phyloP scores from a whole-genome alignment of 768 basidiomycete genomes.

The Rhizopogon sp. region DNA sequence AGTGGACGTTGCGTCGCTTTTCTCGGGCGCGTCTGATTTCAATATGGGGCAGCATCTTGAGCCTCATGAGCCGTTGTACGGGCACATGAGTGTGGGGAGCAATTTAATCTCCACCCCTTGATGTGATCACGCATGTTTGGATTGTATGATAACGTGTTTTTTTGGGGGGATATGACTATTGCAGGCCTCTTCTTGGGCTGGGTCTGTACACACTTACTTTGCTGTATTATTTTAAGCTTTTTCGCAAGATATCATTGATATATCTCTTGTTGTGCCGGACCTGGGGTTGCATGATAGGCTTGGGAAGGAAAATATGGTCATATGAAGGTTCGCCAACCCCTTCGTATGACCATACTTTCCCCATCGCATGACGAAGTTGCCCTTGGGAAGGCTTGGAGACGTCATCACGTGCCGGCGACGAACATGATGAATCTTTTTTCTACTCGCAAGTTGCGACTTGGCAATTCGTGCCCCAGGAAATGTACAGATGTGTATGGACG shows the following conservation, averaged over 20 bases:
- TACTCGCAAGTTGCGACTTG: too few relatives aligned
- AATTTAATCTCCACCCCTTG: slow-evolving; percentile 24
- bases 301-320: background rate
- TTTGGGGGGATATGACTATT: slow-evolving; percentile 10
- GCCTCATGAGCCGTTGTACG: slow-evolving; percentile 23
- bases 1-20: slow-evolving; percentile 32
- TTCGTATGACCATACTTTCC: too few relatives aligned
- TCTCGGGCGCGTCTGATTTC: slow-evolving; percentile 22
- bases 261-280: background rate
- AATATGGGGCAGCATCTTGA: slow-evolving; percentile 22
- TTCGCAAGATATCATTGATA: background rate
- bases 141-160: slow-evolving; percentile 4
- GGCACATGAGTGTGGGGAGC: slow-evolving; percentile 15
- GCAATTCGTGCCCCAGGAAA: background rate
- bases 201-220: background rate
- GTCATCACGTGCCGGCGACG: too few relatives aligned
- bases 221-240: background rate
- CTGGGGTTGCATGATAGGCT: background rate
- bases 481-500: background rate
- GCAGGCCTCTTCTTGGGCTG: background rate
- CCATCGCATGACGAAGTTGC: too few relatives aligned
- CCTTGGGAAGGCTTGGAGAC: too few relatives aligned
- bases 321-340: too few relatives aligned
- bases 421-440: background rate
- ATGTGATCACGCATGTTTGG: slow-evolving; percentile 1